Percentiles rank a stretch among this genome's conserved stretches.
phyloP scores from a whole-genome alignment of 2,329 filamentous ascomycete genomes.

The Cladophialophora yegresii region DNA sequence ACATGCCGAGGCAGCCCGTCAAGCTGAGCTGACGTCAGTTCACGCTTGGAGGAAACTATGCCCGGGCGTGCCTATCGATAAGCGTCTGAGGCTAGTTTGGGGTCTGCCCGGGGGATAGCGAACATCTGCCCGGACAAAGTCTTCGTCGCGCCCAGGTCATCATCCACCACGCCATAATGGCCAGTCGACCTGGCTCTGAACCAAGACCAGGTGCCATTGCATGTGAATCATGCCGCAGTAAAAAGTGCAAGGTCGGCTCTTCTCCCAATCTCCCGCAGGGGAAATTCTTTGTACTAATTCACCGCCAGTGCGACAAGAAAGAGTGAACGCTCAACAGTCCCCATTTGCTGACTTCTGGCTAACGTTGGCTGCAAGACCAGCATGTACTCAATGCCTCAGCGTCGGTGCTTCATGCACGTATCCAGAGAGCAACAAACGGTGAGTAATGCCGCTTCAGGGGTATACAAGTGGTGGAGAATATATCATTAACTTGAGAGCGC shows the following conservation, averaged over 20 bases:
- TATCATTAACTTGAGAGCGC: not conserved
- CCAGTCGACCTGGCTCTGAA: not conserved
- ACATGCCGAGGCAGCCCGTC: not conserved
- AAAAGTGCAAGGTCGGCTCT: constrained; percentile 30
- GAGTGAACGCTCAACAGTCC: not conserved
- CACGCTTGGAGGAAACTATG: not conserved
- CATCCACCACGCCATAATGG: not conserved
- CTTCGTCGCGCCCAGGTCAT: not conserved
- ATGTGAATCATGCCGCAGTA: constrained; percentile 29
- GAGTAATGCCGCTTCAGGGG: constrained; percentile 9
- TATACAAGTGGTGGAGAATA: not conserved
- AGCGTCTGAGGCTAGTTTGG: not conserved
- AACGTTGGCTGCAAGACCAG: not conserved
- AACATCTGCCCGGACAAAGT: not conserved
- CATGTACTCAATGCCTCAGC: constrained; percentile 23
- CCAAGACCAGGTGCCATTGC: not conserved
- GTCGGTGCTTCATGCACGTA: constrained; percentile 33
- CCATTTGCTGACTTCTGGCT: not conserved
- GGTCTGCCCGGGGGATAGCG: not conserved
- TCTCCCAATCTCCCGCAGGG: not conserved
- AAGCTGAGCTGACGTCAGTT: not conserved
- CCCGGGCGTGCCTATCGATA: not conserved
- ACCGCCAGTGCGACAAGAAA: constrained; percentile 6
- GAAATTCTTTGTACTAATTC: not conserved
- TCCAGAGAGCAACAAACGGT: constrained; percentile 40